Base-by-base conservation (phyloP, 805 yeast genomes). In the Blastobotrys peoriensis region DNA sequence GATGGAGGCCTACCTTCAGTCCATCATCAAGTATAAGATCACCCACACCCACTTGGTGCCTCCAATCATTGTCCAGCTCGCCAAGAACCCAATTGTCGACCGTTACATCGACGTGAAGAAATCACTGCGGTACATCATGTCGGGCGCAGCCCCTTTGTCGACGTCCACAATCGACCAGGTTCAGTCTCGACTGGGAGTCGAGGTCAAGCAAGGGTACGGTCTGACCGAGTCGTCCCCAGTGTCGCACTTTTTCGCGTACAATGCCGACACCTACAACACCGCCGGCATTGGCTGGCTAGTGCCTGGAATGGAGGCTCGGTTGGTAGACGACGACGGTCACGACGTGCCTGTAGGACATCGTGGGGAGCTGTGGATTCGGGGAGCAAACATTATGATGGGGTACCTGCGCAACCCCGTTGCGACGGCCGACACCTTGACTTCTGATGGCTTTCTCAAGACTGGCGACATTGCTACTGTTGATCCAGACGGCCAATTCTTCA, bases 201-300 rank as follows among this genome's bases (percentile, higher is more conserved):
- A 17, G 8, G 40, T 53, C 20, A 21, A 56, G 17, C 57, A 53
- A 36, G 53, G 52, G 9, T 53, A 52, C 36, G 57, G 44, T 9
- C 50, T 43, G 55, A 62, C 85, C 4, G 87, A 81, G 60, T 69
- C 81, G 13, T 74, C 79, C 55, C 84, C 83, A 1, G 82, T 81
- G 3, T 56, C 73, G 42, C 61, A 69, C 18, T 51, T 68, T 8
- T 60, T 59, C 38, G 63, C 64, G 4, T 65, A 52, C 46, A 78
- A 72, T 36, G 50, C 63, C 23, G 55, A 62, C 30, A 43, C 49
- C 10, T 71, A 73, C 33, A 66, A 73, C 28, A 63, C 69, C 48
- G 79, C 77, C 4, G 63, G 79, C 1, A 65, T 76, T n/a, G 72
- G 76, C 18, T 56, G 64, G 54, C 58, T 66, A 2, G 45, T 63